Conservation (phyloP, 306 rosid genomes). For the Abrus pulchellus region DNA sequence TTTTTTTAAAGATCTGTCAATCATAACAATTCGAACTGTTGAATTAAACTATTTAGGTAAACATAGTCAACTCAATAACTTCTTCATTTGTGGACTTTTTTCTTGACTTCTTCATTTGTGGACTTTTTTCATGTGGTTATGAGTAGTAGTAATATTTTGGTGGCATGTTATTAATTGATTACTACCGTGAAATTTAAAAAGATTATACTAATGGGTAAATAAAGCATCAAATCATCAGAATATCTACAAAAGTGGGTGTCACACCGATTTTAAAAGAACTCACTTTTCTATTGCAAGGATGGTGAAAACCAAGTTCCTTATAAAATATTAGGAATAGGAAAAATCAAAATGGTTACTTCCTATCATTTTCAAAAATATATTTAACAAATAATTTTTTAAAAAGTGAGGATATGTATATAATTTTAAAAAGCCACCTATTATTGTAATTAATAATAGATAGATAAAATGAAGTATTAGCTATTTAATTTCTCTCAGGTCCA, state of each 20-base stretch:
- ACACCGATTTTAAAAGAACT: conserved; percentile 1
- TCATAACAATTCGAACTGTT: background rate
- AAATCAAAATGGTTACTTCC: background rate
- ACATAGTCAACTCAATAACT: background rate
- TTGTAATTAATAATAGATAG: background rate
- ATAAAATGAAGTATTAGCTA: background rate
- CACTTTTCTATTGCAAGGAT: background rate
- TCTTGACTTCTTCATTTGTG: background rate
- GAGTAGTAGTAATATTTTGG: conserved; percentile 22
- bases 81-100: background rate
- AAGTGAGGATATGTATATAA: background rate
- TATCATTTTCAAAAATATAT: background rate
- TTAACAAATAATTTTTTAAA: background rate
- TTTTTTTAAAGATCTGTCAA: background rate
- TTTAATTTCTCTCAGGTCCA: too few species aligned
- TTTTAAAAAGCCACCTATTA: background rate
- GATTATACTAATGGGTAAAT: background rate
- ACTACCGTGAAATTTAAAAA: background rate
- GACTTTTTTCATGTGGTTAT: background rate
- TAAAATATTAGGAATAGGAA: background rate
- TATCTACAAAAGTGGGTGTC: background rate
- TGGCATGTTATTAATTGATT: conserved; percentile 29
- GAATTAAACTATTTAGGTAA: conserved; percentile 3
- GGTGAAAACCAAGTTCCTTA: background rate
- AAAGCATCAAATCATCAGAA: conserved; percentile 18